These are phyloP conservation scores for Hypoxylon sp. DNA, from an alignment of 2,329 filamentous ascomycete species.

Conservation along the genomic window DNA sequence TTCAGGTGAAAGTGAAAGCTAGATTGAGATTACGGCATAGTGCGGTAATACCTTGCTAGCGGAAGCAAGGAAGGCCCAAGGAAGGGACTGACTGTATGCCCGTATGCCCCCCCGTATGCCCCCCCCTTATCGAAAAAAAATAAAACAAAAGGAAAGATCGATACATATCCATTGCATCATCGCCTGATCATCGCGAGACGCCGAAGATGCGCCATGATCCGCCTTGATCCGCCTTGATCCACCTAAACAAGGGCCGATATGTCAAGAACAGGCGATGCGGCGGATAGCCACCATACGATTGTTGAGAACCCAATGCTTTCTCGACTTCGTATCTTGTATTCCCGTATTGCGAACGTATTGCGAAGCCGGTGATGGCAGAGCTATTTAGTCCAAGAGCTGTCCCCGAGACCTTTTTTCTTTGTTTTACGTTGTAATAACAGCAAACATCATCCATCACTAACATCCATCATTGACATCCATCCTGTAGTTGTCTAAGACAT, in stretches of 20 bases:
- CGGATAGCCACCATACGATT: slow-evolving; percentile 37
- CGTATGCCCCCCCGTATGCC: too few relatives aligned
- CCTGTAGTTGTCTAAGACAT: slow-evolving; percentile 9
- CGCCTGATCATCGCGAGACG: slow-evolving; percentile 45
- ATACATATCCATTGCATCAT: slow-evolving; percentile 44
- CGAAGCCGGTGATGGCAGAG: slow-evolving; percentile 27
- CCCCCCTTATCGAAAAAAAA: neutral
- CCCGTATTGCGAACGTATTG: slow-evolving; percentile 14
- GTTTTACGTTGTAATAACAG: slow-evolving; percentile 8
- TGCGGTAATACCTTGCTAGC: neutral
- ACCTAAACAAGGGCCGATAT: slow-evolving; percentile 40
- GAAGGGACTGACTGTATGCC: slow-evolving; percentile 4
- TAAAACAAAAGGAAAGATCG: neutral
- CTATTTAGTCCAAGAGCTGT: slow-evolving; percentile 23
- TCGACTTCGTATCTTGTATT: slow-evolving; percentile 27
- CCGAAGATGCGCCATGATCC: slow-evolving; percentile 44
- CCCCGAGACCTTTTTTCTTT: slow-evolving; percentile 24
- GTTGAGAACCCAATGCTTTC: slow-evolving; percentile 16
- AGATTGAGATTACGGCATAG: slow-evolving; percentile 17
- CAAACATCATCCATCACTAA: slow-evolving; percentile 13
- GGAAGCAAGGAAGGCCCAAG: neutral
- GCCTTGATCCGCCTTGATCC: slow-evolving; percentile 42
- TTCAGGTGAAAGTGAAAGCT: slow-evolving; percentile 15
- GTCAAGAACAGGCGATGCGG: slow-evolving; percentile 43
- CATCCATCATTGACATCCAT: neutral